Base-by-base conservation (phyloP, 176 grass and related monocot genomes). In the Neostapfia colusana region DNA sequence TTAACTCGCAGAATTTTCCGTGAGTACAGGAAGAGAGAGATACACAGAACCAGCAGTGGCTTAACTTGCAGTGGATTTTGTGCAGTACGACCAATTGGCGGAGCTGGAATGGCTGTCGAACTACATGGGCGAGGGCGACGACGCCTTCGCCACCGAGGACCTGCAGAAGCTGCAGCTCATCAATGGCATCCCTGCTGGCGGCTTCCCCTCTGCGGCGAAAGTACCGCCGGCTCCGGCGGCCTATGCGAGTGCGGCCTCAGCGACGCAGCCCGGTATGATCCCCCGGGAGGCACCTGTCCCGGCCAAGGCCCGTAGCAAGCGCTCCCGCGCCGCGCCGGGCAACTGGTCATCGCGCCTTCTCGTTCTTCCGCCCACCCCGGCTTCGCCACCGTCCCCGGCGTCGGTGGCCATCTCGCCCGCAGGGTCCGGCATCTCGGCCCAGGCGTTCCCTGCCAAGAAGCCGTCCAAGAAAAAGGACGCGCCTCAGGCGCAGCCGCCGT, bases 51-150 rank as follows among this genome's bases (percentile, higher is more conserved):
- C 14, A 27, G 70, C 34, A 13, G 21, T 38, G 38, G 23, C 62
- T 76, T 28, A 83, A 61, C n/a, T 70, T 75, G 35, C 10, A 63
- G 58, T 79, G 70, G 78, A 75, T 82, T 85, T 85, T 51, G 26
- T 17, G 82, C 92, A 99, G 90, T 92, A 92, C 74, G 96, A 95
- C 23, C 92, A 92, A 58, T 3, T 99, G 67, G 89, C 83, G 68
- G 92, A 99, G 83, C 78, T 99, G 26, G 96, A 99, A 89, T 95
- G 89, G 96, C 74, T 99, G 2, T 95, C 95, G 20, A 95, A 90
- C 63, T 95, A 93, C 58, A 87, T 93, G 56, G 91, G 71, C 48
- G 89, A 97, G 24, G 89, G 75, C 35, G 84, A 89, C 0, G 91
- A 88, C 2, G 61, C 36, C 41, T 95, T 95, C 81, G 87, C 92